Base-by-base conservation (phyloP, 2,329 filamentous ascomycete species). In the Bretziella fagacearum region DNA sequence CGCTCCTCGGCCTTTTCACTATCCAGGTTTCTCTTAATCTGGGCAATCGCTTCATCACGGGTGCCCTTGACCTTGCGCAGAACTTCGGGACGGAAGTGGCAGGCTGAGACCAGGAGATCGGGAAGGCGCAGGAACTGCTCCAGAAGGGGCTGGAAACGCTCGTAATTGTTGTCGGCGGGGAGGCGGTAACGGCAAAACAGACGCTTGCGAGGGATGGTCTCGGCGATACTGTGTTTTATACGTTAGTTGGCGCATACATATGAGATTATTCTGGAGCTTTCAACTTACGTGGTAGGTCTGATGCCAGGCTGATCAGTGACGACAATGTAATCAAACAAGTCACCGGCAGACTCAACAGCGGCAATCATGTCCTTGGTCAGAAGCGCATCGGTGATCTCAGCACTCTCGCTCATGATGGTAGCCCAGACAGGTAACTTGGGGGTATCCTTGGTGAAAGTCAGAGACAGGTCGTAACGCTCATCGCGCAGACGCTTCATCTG, bases 341-440 rank as follows among this genome's bases (percentile, higher is more conserved):
- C 81, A 25, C 89, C 89, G 4, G 84, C 84, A 45, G 79, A 65
- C 57, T 81, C 73, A 53, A 93, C 70, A 13, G 84, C 86, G 57
- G 81, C 75, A 62, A 85, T 73, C 30, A 98, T 71, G 56, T 96
- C 89, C n/a, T 81, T 73, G 3, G 85, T 94, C 44, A 98, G 73
- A 54, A 98, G 68, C 5, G 77, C 69, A 39, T 95, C 84, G 10
- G 87, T 95, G 56, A 98, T 80, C 65, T 96, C 91, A 50, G 87
- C 86, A 63, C 80, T 94, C 70, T 98, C 91, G 59, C 79, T 93
- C 91, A 98, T 96, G 58, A 95, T 77, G 10, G 85, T 94, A 47
- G 81, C 70, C 87, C 87, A 98, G 53, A 72, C 65, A 27, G 91
- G 89, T 27, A 98, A 76, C 69, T 93, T 95, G 47, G 81, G 60